Percentiles rank a stretch among this genome's conserved stretches.
phyloP scores from a whole-genome alignment of 2,329 filamentous ascomycete species.

The Aureobasidium musti region DNA sequence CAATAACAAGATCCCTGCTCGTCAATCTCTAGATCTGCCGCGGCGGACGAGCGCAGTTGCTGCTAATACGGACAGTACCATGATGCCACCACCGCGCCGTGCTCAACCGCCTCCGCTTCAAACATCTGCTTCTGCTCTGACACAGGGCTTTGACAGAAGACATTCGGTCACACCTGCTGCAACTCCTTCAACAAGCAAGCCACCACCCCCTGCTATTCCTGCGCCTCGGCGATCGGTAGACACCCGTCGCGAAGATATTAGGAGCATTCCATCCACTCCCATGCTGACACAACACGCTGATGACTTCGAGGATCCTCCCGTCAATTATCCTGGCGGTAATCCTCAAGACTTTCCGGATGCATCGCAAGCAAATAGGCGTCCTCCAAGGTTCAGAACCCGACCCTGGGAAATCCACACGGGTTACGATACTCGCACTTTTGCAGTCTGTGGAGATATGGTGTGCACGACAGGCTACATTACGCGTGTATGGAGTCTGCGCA shows the following conservation, averaged over 20 bases:
- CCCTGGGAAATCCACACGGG: slow-evolving; percentile 77
- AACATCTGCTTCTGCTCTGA: slow-evolving; percentile 36
- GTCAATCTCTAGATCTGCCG: slow-evolving; percentile 27
- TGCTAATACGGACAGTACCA: slow-evolving; percentile 1
- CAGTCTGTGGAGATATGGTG: slow-evolving; percentile 82
- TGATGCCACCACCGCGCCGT: slow-evolving; percentile 22
- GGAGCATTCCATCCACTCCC: slow-evolving; percentile 31
- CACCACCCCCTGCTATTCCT: slow-evolving; percentile 39
- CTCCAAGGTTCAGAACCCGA: slow-evolving; percentile 72
- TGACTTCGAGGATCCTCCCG: slow-evolving; percentile 30
- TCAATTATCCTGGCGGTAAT: slow-evolving; percentile 28
- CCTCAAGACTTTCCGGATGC: slow-evolving; percentile 73
- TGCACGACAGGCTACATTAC: slow-evolving; percentile 87
- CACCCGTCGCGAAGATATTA: slow-evolving; percentile 28
- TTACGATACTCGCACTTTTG: slow-evolving; percentile 83
- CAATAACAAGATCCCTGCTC: slow-evolving; percentile 29
- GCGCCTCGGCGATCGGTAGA: slow-evolving; percentile 39
- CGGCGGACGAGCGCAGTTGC: slow-evolving; percentile 17
- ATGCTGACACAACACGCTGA: slow-evolving; percentile 43
- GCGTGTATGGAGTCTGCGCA: slow-evolving; percentile 80
- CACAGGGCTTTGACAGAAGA: slow-evolving; percentile 36
- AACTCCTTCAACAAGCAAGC: slow-evolving; percentile 28
- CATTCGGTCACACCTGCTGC: slow-evolving; percentile 28
- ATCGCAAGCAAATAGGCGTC: slow-evolving; percentile 78
- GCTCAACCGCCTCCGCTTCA: slow-evolving; percentile 25